Evolutionary conservation across 257 asterid species (phyloP).

Genomic region (Scutellaria barbata): DNA sequence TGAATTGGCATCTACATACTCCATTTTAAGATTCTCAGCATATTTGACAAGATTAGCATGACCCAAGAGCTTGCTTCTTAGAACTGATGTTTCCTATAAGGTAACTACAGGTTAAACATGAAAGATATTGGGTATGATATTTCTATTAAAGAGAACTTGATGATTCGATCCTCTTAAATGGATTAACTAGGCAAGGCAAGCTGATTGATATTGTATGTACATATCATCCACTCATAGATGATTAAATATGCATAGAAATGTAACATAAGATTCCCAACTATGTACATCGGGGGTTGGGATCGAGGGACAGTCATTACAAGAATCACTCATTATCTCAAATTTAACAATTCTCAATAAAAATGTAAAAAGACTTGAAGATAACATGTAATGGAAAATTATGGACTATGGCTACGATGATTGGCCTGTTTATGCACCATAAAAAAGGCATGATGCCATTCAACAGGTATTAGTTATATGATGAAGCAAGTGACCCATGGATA

Average conservation of each 20-base stretch:
- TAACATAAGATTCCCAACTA: not conserved
- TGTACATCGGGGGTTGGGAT: not conserved
- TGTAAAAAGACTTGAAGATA: not conserved
- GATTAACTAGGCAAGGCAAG: constrained; percentile 15
- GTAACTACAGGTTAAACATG: constrained; percentile 25
- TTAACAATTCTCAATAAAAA: not conserved
- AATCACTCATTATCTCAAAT: not conserved
- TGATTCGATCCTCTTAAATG: constrained; percentile 17
- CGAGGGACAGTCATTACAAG: not conserved
- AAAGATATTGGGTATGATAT: not conserved
- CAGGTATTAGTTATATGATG: too few relatives aligned
- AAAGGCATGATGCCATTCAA: constrained; percentile 10
- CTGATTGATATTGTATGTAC: constrained; percentile 15
- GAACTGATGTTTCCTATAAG: constrained; percentile 80
- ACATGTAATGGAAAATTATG: not conserved
- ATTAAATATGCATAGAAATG: not conserved
- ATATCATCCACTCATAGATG: constrained; percentile 8
- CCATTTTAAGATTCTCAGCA: constrained; percentile 69
- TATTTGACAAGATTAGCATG: constrained; percentile 75
- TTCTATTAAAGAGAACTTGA: constrained; percentile 20
- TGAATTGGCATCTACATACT: constrained; percentile 63
- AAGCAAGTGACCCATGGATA: not conserved
- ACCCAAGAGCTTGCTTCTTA: constrained; percentile 74
- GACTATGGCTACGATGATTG: not conserved
- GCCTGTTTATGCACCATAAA: not conserved